Evolutionary conservation across 768 basidiomycete species (phyloP), one percentile per base, ranked within the genome.

Genomic region (Serpula lacrymans): DNA sequence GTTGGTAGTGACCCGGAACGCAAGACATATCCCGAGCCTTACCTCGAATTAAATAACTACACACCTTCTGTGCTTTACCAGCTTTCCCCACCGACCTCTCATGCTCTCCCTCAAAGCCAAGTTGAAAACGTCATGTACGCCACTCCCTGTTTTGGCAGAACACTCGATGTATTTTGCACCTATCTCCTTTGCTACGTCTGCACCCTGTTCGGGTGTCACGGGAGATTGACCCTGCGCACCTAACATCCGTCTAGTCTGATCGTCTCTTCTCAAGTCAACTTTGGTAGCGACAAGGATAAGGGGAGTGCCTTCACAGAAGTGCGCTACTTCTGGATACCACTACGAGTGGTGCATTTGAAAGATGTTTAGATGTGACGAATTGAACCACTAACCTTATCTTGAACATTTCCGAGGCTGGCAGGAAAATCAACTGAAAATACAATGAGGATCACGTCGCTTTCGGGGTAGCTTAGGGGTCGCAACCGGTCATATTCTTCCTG

Each of bases 401-500:
- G 79, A 38, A 96, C 88, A 54, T 97, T 97, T 29, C 76, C 88
- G 18, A 96, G 80, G 59, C 85, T 89, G 9, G 84, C 82, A 6
- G 92, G 93, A 55, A 92, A 94, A 70, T 95, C 91, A 59, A 94
- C 71, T 9, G 89, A 91, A 70, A 95, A 96, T 21, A 94, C 91
- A 52, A 95, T 88, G 52, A 95, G 84, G 53, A 95, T 90, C 44
- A 91, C 88, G 56, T 90, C 78, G 71, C 82, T 86, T 62, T 92
- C 88, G 14, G 89, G 88, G 52, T 92, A 91, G 60, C 84, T 87
- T 47, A 92, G 71, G 14, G 88, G 88, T 50, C 88, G 75, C 41
- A 93, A 74, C 47, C 88, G 77, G 62, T 94, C 91, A 64, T 96
- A 97, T 68, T 97, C 93, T 65, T 97, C 93, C 62, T 96, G 93